Conservation (phyloP, 139 green algal genomes). For the Chlamydomonas incerta region DNA sequence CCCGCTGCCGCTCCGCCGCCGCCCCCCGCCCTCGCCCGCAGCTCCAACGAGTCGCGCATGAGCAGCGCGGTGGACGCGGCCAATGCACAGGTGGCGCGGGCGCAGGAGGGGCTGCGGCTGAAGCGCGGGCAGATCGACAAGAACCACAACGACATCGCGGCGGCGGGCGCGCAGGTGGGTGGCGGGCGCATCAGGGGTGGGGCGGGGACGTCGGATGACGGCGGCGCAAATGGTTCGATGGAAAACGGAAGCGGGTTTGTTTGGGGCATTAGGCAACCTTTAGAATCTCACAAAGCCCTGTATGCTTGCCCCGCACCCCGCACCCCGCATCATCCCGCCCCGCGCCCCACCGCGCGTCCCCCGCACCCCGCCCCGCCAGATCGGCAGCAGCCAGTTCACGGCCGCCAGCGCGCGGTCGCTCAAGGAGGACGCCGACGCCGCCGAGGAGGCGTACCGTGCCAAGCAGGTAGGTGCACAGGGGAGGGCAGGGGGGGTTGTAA, state of each 20-base stretch:
- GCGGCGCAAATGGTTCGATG: no score
- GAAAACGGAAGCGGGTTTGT: no score
- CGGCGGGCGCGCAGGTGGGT: constrained; percentile 47
- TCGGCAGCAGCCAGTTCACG: constrained; percentile 10
- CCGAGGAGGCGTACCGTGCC: neutral
- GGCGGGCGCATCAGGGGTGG: neutral
- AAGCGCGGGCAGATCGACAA: constrained; percentile 49
- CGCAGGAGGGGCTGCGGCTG: constrained; percentile 53
- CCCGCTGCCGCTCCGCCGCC: no score
- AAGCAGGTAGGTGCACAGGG: constrained; percentile 3
- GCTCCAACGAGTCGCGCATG: constrained; percentile 54
- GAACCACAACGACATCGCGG: constrained; percentile 45
- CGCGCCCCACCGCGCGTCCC: no score
- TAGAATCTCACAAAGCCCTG: no score
- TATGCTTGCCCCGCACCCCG: neutral
- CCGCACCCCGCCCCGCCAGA: constrained; percentile 1
- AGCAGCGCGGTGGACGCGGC: constrained; percentile 35
- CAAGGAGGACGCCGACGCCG: constrained; percentile 17
- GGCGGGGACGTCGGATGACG: neutral
- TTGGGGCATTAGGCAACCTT: no score
- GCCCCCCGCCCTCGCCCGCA: constrained; percentile 19
- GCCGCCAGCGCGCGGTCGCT: neutral
- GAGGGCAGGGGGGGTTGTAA: no score
- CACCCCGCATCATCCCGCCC: neutral
- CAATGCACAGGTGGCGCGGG: constrained; percentile 48